Percentiles rank a stretch among this genome's conserved stretches.
phyloP scores from a whole-genome alignment of 805 yeast species.

The Saturnispora halmiae region DNA sequence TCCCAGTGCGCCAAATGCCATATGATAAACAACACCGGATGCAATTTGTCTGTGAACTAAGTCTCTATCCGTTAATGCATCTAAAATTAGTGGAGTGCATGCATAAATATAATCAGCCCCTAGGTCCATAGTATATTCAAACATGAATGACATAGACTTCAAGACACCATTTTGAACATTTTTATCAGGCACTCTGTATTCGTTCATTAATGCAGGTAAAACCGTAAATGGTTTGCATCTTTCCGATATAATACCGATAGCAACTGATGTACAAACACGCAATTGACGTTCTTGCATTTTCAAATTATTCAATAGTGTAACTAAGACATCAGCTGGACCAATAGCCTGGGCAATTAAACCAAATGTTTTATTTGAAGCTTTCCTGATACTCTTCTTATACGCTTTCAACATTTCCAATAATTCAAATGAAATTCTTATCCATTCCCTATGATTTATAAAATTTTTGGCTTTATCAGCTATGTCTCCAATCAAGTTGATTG shows the following conservation, averaged over 20 bases:
- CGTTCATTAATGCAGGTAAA: slow-evolving; percentile 91
- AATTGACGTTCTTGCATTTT: slow-evolving; percentile 92
- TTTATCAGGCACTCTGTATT: slow-evolving; percentile 82
- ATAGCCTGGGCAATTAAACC: slow-evolving; percentile 86
- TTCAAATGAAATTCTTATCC: slow-evolving; percentile 96
- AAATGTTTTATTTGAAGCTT: slow-evolving; percentile 83
- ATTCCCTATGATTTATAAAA: slow-evolving; percentile 80
- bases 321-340: slow-evolving; percentile 93
- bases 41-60: slow-evolving; percentile 94
- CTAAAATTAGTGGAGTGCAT: slow-evolving; percentile 69
- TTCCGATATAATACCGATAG: slow-evolving; percentile 93
- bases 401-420: slow-evolving; percentile 82
- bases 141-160: slow-evolving; percentile 82
- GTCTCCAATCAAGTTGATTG: slow-evolving; percentile 69
- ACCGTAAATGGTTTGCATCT: slow-evolving; percentile 90
- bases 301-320: slow-evolving; percentile 71
- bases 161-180: slow-evolving; percentile 94
- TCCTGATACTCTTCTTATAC: slow-evolving; percentile 62
- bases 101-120: slow-evolving; percentile 78
- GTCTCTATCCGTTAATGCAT: slow-evolving; percentile 85
- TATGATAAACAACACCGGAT: slow-evolving; percentile 72
- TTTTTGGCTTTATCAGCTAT: slow-evolving; percentile 78
- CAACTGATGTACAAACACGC: slow-evolving; percentile 96
- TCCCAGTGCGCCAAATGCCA: slow-evolving; percentile 74
- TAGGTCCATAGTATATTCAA: slow-evolving; percentile 80